A percentile compares a stretch with the other conserved stretches of the same genome.
These are phyloP conservation scores for Pulveroboletus ravenelii DNA, from an alignment of 768 basidiomycete species.

Conservation along the genomic window DNA sequence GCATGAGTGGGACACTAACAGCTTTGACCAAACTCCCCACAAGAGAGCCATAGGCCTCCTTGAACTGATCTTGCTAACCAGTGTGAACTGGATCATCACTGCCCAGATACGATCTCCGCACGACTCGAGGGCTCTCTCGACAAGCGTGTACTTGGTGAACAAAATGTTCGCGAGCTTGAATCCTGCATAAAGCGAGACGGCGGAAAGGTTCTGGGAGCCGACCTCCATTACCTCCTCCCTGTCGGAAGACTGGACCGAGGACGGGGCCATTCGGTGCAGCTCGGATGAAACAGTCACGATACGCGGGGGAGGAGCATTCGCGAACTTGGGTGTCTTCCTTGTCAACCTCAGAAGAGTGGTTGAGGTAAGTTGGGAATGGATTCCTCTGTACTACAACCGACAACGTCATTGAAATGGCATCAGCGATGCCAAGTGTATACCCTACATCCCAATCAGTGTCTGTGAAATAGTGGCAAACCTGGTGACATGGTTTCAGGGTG, in stretches of 20 bases:
- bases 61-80: constrained; percentile 1
- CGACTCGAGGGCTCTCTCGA: background rate
- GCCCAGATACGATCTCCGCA: too few species aligned
- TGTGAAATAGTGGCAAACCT: too few species aligned
- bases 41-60: background rate
- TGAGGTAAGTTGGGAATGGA: too few species aligned
- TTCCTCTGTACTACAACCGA: too few species aligned
- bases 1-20: too few species aligned
- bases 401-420: too few species aligned
- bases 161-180: constrained; percentile 4
- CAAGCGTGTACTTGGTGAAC: background rate
- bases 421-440: too few species aligned
- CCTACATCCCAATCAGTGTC: too few species aligned
- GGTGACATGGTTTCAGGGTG: too few species aligned
- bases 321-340: background rate
- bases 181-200: constrained; percentile 5
- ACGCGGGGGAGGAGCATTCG: background rate
- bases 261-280: constrained; percentile 1
- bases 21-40: too few species aligned
- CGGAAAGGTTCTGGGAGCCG: background rate
- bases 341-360: too few species aligned
- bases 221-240: background rate
- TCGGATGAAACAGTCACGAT: constrained; percentile 6
- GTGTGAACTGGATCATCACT: background rate
- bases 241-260: background rate